A percentile compares a stretch with the other conserved stretches of the same genome.
Conservation (phyloP, 2,329 filamentous ascomycete species). For the Biscogniauxia marginata region DNA sequence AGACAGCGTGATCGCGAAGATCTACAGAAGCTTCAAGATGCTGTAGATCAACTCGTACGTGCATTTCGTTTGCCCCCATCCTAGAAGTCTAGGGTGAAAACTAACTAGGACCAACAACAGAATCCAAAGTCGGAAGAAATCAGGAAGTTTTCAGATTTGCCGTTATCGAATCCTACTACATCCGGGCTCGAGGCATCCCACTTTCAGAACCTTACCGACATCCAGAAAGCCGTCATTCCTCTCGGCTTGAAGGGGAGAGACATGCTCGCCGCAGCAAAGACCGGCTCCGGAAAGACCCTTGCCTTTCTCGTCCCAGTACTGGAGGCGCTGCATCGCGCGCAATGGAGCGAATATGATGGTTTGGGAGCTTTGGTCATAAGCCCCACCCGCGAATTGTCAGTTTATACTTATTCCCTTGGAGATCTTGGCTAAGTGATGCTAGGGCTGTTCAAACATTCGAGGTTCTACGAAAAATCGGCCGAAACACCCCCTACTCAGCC, state of each 20-base stretch:
- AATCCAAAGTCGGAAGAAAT: constrained; percentile 59
- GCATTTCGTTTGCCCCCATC: constrained; percentile 1
- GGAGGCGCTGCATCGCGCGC: constrained; percentile 84
- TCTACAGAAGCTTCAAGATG: constrained; percentile 38
- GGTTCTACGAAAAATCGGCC: constrained; percentile 84
- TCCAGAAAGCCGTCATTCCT: constrained; percentile 87
- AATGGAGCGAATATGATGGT: constrained; percentile 89
- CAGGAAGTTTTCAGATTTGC: constrained; percentile 77
- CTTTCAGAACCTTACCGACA: constrained; percentile 86
- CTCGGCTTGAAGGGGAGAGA: constrained; percentile 82
- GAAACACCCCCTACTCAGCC: constrained; percentile 86
- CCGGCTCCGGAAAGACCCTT: constrained; percentile 91
- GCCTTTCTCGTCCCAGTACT: constrained; percentile 90
- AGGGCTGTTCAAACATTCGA: constrained; percentile 92
- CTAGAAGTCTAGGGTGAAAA: neutral
- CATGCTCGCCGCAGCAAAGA: constrained; percentile 92
- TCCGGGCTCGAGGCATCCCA: constrained; percentile 81
- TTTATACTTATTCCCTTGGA: neutral
- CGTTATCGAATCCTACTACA: constrained; percentile 77
- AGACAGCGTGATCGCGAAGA: constrained; percentile 42
- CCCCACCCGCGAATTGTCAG: constrained; percentile 80
- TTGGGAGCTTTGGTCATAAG: constrained; percentile 90
- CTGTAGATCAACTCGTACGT: constrained; percentile 41
- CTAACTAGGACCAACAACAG: constrained; percentile 33
- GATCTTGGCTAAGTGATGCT: neutral